A percentile compares a stretch with the other conserved stretches of the same genome.
Evolutionary conservation across 306 rosid genomes (phyloP).

Genomic region (Mimosa pudica): DNA sequence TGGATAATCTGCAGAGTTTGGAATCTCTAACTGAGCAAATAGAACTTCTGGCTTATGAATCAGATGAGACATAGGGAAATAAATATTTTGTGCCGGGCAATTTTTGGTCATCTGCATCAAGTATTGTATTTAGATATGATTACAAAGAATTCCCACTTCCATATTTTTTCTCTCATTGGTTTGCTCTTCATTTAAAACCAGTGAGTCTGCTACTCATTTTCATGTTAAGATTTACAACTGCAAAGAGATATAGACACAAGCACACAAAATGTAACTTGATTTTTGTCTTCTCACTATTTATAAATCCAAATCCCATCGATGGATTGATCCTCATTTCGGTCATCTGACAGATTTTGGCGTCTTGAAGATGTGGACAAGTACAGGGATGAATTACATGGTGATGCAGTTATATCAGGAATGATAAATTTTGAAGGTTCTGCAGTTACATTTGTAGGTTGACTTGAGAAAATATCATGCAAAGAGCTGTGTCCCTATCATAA

Average conservation of each 20-base stretch:
- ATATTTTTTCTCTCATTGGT: slow-evolving; percentile 27
- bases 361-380: slow-evolving; percentile 3
- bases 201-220: slow-evolving; percentile 22
- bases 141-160: slow-evolving; percentile 16
- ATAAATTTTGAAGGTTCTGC: neutral
- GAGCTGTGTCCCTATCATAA: neutral
- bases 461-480: neutral
- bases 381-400: slow-evolving; percentile 18
- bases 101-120: slow-evolving; percentile 9
- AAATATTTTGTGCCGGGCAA: slow-evolving; percentile 14
- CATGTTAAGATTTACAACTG: slow-evolving; percentile 2
- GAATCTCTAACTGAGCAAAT: slow-evolving; percentile 50
- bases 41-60: slow-evolving; percentile 48
- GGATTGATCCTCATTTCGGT: slow-evolving; percentile 27
- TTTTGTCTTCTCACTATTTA: slow-evolving; percentile 13
- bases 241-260: neutral
- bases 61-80: slow-evolving; percentile 28
- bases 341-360: slow-evolving; percentile 37
- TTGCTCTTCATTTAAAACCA: slow-evolving; percentile 37
- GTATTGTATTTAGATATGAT: slow-evolving; percentile 23
- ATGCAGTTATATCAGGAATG: slow-evolving; percentile 10
- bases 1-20: slow-evolving; percentile 42
- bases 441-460: neutral
- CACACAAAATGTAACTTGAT: neutral
- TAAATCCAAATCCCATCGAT: slow-evolving; percentile 16